These are phyloP conservation scores for Nakazawaea peltata DNA, from an alignment of 805 yeast genomes.

Conservation along the genomic window DNA sequence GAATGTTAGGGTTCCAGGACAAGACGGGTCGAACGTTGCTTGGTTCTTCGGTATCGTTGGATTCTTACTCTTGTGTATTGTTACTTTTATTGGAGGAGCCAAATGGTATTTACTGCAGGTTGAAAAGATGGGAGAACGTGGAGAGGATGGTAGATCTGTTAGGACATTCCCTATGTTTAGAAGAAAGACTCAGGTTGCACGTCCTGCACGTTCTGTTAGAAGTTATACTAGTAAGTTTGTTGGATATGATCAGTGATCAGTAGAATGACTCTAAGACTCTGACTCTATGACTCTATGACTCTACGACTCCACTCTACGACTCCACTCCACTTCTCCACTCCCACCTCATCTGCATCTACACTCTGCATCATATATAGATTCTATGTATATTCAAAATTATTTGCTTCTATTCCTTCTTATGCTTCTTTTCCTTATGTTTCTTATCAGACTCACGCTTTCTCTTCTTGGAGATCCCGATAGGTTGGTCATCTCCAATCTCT, in stretches of 20 bases:
- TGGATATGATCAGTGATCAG: slow-evolving; percentile 6
- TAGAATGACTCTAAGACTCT: no score
- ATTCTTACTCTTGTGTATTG: slow-evolving; percentile 33
- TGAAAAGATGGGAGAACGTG: slow-evolving; percentile 4
- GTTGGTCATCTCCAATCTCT: slow-evolving; percentile 23
- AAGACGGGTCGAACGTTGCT: slow-evolving; percentile 30
- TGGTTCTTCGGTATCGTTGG: slow-evolving; percentile 72
- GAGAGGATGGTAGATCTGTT: slow-evolving; percentile 3
- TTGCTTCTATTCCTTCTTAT: slow-evolving; percentile 4
- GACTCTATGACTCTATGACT: no score
- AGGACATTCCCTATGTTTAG: slow-evolving; percentile 7
- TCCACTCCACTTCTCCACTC: neutral
- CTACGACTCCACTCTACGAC: no score
- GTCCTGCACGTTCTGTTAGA: slow-evolving; percentile 4
- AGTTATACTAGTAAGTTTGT: slow-evolving; percentile 9
- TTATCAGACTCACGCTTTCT: slow-evolving; percentile 19
- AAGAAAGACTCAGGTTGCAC: slow-evolving; percentile 1
- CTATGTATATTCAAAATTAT: neutral
- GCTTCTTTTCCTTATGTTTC: slow-evolving; percentile 13
- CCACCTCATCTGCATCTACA: neutral
- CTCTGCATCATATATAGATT: neutral
- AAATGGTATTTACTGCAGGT: slow-evolving; percentile 6
- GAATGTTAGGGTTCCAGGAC: slow-evolving; percentile 88
- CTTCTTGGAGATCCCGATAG: slow-evolving; percentile 15
- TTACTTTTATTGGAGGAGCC: slow-evolving; percentile 29